phyloP scores from a whole-genome alignment of 352 stramenopile genomes.

The Blastocystis hominis region DNA sequence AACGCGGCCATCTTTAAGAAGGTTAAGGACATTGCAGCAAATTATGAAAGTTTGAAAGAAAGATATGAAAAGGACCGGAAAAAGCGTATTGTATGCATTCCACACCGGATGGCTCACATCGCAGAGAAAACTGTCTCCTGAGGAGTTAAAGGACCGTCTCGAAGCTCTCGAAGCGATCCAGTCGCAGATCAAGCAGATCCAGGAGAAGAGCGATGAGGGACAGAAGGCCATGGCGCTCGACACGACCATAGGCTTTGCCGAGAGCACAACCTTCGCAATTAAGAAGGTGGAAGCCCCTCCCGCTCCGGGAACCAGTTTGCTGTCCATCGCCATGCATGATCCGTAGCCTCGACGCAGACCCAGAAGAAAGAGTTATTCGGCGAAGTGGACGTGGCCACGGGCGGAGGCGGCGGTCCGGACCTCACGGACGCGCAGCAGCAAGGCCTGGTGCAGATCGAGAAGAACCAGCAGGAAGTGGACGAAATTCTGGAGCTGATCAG shows the following conservation, averaged over 20 bases:
- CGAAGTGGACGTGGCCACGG: not conserved
- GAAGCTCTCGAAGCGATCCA: constrained; percentile 34
- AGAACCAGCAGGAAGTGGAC: constrained; percentile 56
- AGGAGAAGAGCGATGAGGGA: constrained; percentile 53
- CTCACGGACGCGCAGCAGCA: constrained; percentile 56
- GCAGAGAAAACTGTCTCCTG: constrained; percentile 55
- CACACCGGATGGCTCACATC: not conserved
- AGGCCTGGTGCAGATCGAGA: constrained; percentile 46
- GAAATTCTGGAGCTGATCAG: constrained; percentile 57
- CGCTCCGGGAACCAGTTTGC: not conserved
- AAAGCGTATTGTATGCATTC: constrained; percentile 48
- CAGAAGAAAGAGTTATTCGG: constrained; percentile 53
- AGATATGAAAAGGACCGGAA: constrained; percentile 55
- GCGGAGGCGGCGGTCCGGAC: constrained; percentile 1
- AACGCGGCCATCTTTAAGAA: constrained; percentile 49
- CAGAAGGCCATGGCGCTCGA: constrained; percentile 57
- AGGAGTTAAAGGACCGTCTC: constrained; percentile 52
- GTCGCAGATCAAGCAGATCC: constrained; percentile 46
- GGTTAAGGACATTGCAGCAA: constrained; percentile 52
- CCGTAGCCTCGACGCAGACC: not conserved
- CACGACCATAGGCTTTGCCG: constrained; percentile 20
- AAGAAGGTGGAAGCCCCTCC: constrained; percentile 19
- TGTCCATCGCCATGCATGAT: not conserved
- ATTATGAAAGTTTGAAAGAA: constrained; percentile 54
- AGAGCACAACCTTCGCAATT: constrained; percentile 21